Percentiles rank a stretch among this genome's conserved stretches.
Evolutionary conservation across 495 filamentous ascomycete species (phyloP).

Genomic region (Aspergillus affinis): DNA sequence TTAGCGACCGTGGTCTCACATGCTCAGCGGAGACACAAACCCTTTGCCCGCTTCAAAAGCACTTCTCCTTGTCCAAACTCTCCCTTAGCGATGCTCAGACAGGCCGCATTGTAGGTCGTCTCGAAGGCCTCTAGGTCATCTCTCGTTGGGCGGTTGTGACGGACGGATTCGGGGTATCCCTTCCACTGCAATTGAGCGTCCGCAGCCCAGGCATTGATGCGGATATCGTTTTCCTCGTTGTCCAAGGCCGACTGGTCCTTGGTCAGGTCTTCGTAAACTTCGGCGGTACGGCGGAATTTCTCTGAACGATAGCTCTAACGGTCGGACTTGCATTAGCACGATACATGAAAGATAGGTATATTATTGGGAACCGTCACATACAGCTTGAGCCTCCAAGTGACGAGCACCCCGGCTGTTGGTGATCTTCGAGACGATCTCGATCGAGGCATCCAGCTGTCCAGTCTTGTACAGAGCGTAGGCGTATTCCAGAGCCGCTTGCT

Average conservation of each 20-base stretch:
- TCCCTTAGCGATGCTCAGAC: conserved; percentile 76
- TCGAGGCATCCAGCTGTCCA: conserved; percentile 73
- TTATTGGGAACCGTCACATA: conserved; percentile 34
- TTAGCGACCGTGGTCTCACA: conserved; percentile 11
- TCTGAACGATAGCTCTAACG: conserved; percentile 76
- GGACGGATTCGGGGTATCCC: conserved; percentile 54
- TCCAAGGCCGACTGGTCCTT: conserved; percentile 43
- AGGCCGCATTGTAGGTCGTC: conserved; percentile 90
- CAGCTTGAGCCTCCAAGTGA: conserved; percentile 88
- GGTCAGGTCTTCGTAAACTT: conserved; percentile 65
- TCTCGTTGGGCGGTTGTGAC: conserved; percentile 56
- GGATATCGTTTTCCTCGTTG: conserved; percentile 80
- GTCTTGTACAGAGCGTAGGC: conserved; percentile 92
- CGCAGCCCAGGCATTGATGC: conserved; percentile 78
- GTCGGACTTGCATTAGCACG: neutral
- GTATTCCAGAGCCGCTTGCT: conserved; percentile 70
- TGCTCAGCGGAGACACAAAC: conserved; percentile 33
- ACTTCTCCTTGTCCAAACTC: conserved; percentile 73
- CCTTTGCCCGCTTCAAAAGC: conserved; percentile 77
- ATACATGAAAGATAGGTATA: neutral
- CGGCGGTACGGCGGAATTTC: conserved; percentile 69
- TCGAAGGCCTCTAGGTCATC: conserved; percentile 91
- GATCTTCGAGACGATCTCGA: conserved; percentile 50
- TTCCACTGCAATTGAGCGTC: conserved; percentile 88
- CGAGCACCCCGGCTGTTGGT: conserved; percentile 59